Conservation (phyloP, 2,329 filamentous ascomycete species). For the Emydomyces testavorans region DNA sequence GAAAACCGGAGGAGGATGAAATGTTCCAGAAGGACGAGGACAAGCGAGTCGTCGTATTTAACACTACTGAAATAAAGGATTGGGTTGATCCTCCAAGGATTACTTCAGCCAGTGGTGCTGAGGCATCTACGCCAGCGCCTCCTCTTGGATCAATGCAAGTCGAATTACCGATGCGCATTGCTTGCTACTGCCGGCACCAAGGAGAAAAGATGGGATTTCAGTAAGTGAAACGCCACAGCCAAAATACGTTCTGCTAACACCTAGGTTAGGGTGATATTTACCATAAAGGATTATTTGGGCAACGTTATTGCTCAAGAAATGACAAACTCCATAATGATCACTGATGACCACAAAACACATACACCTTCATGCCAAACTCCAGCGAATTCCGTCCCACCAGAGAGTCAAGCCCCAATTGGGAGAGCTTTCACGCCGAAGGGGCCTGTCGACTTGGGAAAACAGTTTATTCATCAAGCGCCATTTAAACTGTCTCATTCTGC, state of each 20-base stretch:
- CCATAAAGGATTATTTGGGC: constrained; percentile 69
- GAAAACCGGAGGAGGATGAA: constrained; percentile 85
- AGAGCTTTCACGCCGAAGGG: constrained; percentile 34
- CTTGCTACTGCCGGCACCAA: constrained; percentile 93
- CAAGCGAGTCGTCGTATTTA: constrained; percentile 78
- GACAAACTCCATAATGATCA: constrained; percentile 86
- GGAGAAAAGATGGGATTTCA: constrained; percentile 83
- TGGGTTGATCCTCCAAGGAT: constrained; percentile 56
- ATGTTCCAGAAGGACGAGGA: constrained; percentile 71
- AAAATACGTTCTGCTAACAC: constrained; percentile 17
- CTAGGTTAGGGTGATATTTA: constrained; percentile 64
- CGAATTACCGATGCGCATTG: constrained; percentile 85
- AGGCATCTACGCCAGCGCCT: constrained; percentile 22
- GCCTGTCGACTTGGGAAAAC: constrained; percentile 24
- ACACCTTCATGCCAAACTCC: constrained; percentile 32
- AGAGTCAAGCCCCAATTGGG: constrained; percentile 34
- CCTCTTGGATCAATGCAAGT: constrained; percentile 59
- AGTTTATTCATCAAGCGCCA: constrained; percentile 28
- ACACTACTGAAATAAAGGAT: constrained; percentile 75
- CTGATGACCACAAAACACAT: constrained; percentile 92
- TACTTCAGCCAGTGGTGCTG: constrained; percentile 37
- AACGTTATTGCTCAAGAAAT: constrained; percentile 73
- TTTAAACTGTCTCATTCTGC: constrained; percentile 51
- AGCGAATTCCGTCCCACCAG: constrained; percentile 27
- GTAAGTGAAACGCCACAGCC: constrained; percentile 23